These are phyloP conservation scores for Ogataea wickerhamii DNA, from an alignment of 805 yeast species.

Conservation along the genomic window DNA sequence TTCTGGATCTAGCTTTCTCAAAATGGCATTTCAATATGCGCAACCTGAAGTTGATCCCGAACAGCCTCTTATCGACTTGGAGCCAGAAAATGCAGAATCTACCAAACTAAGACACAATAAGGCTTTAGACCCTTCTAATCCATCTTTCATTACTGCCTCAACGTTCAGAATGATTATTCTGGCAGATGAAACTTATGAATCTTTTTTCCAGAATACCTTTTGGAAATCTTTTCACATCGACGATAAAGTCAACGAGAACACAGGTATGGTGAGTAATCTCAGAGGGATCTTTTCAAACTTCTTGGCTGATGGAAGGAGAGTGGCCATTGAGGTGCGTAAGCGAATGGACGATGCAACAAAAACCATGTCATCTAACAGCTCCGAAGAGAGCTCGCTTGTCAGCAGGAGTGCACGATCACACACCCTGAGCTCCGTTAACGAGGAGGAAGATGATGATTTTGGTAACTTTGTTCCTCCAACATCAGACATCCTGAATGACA, in stretches of 20 bases:
- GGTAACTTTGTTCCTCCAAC: conserved; percentile 31
- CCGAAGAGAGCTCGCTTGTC: conserved; percentile 19
- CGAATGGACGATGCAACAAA: conserved; percentile 73
- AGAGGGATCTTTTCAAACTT: conserved; percentile 89
- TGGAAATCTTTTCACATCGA: conserved; percentile 65
- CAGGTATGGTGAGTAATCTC: conserved; percentile 49
- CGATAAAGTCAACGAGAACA: conserved; percentile 41
- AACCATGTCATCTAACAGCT: conserved; percentile 3
- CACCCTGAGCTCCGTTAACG: conserved; percentile 18
- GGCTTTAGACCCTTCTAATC: conserved; percentile 77
- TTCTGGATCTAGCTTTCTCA: conserved; percentile 83
- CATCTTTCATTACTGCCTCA: conserved; percentile 71
- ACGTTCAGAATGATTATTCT: conserved; percentile 92
- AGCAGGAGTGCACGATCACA: conserved; percentile 21
- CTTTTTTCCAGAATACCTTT: conserved; percentile 69
- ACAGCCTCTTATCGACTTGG: conserved; percentile 41
- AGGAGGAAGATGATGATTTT: conserved; percentile 34
- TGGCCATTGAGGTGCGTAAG: conserved; percentile 83
- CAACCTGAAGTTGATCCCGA: conserved; percentile 55
- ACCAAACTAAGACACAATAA: conserved; percentile 59
- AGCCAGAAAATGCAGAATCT: conserved; percentile 22
- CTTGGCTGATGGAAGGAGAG: conserved; percentile 87
- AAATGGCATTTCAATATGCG: conserved; percentile 87
- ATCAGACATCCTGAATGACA: conserved; percentile 20
- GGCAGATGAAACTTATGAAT: conserved; percentile 91